A percentile compares a stretch with the other conserved stretches of the same genome.
Evolutionary conservation across 73 alveolate species (phyloP).

Genomic region (Paramecium sexaurelia): DNA sequence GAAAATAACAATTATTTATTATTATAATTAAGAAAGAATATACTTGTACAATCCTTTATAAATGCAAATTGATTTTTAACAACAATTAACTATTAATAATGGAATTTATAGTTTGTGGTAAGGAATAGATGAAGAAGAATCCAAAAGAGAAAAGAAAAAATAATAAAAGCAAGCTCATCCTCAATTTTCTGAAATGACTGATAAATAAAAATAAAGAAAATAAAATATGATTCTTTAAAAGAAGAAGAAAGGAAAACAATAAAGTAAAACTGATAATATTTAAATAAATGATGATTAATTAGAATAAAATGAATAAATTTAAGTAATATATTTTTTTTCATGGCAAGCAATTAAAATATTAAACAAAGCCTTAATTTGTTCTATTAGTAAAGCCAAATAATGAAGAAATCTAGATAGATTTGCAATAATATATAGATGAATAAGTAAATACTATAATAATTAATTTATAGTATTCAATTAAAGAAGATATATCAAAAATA

Average conservation of each 20-base stretch:
- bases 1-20: background rate
- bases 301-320: background rate
- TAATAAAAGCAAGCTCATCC: background rate
- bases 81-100: background rate
- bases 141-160: background rate
- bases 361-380: constrained; percentile 36
- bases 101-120: constrained; percentile 9
- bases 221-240: background rate
- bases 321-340: background rate
- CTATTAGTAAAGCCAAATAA: constrained; percentile 11
- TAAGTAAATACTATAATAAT: background rate
- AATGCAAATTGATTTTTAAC: background rate
- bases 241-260: background rate
- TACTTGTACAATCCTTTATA: background rate
- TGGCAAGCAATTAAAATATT: background rate
- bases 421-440: constrained; percentile 27
- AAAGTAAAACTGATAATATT: background rate
- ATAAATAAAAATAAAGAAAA: constrained; percentile 12
- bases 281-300: background rate
- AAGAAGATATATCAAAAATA: background rate
- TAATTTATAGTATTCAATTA: background rate
- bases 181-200: background rate
- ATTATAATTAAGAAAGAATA: background rate
- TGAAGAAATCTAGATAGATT: constrained; percentile 32
- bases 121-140: constrained; percentile 38